Percentiles rank a stretch among this genome's conserved stretches.
These are phyloP conservation scores for Aspergillus ibericus DNA, from an alignment of 2,329 filamentous ascomycete genomes.

Conservation along the genomic window DNA sequence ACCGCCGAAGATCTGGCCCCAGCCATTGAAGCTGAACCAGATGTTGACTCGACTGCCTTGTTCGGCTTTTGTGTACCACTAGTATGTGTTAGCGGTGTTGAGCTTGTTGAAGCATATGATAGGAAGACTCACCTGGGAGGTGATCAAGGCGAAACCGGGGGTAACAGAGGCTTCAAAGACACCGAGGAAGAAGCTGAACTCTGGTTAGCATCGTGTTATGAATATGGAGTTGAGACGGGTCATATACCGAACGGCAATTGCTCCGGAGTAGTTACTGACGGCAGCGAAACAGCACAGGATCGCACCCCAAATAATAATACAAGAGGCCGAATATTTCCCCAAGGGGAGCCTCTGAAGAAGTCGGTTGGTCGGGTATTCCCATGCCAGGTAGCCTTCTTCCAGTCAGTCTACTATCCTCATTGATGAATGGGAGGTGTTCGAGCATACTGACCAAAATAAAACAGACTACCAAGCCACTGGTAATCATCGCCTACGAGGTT, in stretches of 20 bases:
- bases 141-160: slow-evolving; percentile 68
- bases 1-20: slow-evolving; percentile 64
- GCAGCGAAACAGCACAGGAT: slow-evolving; percentile 64
- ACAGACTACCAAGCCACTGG: slow-evolving; percentile 55
- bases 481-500: slow-evolving; percentile 47
- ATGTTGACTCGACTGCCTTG: slow-evolving; percentile 63
- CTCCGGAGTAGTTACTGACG: slow-evolving; percentile 59
- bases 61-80: slow-evolving; percentile 72
- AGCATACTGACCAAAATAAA: slow-evolving; percentile 47
- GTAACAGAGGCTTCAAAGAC: slow-evolving; percentile 68
- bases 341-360: slow-evolving; percentile 64
- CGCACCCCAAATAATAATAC: slow-evolving; percentile 64
- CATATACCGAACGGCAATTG: slow-evolving; percentile 58
- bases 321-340: slow-evolving; percentile 65
- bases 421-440: background rate
- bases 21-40: slow-evolving; percentile 70
- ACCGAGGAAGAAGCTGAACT: slow-evolving; percentile 59
- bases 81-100: too few relatives aligned
- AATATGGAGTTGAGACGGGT: background rate
- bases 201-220: background rate
- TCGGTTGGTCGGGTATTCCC: slow-evolving; percentile 66
- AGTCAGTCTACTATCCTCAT: background rate
- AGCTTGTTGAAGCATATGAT: background rate
- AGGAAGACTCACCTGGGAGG: slow-evolving; percentile 47
- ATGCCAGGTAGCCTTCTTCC: slow-evolving; percentile 49